phyloP scores from a whole-genome alignment of 371 early-diverging fungal species.

The Synchytrium microbalum region DNA sequence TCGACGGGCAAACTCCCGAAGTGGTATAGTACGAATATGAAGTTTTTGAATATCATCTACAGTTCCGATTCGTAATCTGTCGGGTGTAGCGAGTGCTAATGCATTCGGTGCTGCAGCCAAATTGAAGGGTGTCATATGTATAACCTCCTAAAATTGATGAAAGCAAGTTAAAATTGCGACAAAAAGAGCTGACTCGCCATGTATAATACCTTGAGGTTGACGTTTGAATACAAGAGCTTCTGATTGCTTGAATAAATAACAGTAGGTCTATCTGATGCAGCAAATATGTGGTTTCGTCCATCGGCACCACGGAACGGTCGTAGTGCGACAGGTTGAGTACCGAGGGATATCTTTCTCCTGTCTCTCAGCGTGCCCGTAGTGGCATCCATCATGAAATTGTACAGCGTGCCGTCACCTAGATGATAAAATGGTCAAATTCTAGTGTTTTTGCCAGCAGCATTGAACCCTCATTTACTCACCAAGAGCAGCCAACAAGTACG shows the following conservation, averaged over 20 bases:
- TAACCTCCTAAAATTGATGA: conserved; percentile 39
- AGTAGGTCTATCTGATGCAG: conserved; percentile 74
- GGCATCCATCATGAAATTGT: conserved; percentile 44
- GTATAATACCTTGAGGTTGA: conserved; percentile 59
- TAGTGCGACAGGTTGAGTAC: conserved; percentile 67
- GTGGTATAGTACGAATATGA: conserved; percentile 62
- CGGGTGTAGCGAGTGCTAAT: conserved; percentile 53
- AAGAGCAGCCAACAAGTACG: conserved; percentile 64
- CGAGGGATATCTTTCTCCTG: conserved; percentile 62
- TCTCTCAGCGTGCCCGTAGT: conserved; percentile 38
- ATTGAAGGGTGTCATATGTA: conserved; percentile 50
- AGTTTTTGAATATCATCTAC: conserved; percentile 74
- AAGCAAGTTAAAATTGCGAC: conserved; percentile 7
- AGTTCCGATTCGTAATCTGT: conserved; percentile 55
- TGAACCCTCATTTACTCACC: conserved; percentile 33
- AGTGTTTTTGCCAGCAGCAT: background rate
- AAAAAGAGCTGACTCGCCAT: background rate
- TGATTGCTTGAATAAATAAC: conserved; percentile 56
- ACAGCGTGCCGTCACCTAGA: conserved; percentile 69
- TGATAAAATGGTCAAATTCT: background rate
- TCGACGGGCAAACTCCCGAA: conserved; percentile 62
- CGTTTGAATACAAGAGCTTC: conserved; percentile 65
- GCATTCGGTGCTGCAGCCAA: conserved; percentile 49
- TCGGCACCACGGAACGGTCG: conserved; percentile 46
- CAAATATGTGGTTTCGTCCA: conserved; percentile 59